Conservation (phyloP, 225 moss, liverwort and hornwort species). For the Takakia lepidozioides region DNA sequence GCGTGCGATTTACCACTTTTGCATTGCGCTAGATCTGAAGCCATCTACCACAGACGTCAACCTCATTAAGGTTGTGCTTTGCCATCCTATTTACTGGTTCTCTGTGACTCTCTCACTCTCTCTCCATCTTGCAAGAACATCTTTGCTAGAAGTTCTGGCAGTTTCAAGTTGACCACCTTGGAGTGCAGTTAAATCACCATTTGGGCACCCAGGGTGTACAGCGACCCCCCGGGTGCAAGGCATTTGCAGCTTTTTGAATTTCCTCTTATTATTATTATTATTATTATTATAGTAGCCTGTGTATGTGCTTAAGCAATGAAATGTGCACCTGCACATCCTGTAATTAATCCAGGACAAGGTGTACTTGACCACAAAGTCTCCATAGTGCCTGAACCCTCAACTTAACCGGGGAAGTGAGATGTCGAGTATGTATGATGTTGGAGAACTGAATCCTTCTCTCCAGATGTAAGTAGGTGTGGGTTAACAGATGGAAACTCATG, state of each 20-base stretch:
- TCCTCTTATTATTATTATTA: neutral
- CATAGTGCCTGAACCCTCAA: too few species aligned
- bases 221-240: neutral
- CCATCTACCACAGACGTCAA: conserved; percentile 96
- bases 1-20: conserved; percentile 88
- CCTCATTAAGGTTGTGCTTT: conserved; percentile 66
- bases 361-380: neutral
- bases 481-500: too few species aligned
- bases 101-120: neutral
- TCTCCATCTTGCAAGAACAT: neutral
- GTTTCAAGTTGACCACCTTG: neutral
- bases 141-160: neutral
- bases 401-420: neutral
- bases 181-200: too few species aligned
- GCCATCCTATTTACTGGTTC: neutral
- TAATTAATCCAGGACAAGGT: neutral
- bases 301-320: too few species aligned
- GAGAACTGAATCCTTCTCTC: neutral
- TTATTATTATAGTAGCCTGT: too few species aligned
- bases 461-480: too few species aligned
- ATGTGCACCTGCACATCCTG: too few species aligned
- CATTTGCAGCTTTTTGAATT: neutral
- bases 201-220: too few species aligned
- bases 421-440: neutral
- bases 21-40: conserved; percentile 94